Conservation (phyloP, 1,284 basidiomycete genomes). For the Microbotryum intermedium region DNA sequence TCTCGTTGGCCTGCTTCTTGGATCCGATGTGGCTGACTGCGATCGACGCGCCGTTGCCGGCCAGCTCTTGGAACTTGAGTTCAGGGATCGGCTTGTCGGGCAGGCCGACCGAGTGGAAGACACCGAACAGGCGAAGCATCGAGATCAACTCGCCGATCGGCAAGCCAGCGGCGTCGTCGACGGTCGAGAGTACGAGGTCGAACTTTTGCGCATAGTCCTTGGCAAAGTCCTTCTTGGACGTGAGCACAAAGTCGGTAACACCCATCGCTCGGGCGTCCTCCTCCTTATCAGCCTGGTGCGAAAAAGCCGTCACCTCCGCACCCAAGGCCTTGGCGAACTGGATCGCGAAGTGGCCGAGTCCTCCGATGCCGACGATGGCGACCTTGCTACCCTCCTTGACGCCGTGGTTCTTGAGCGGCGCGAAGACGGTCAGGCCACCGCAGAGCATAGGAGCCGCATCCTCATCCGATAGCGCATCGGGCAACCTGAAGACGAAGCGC, state of each 20-base stretch:
- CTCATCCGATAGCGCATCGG: constrained; percentile 50
- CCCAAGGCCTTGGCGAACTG: constrained; percentile 36
- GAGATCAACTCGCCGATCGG: constrained; percentile 45
- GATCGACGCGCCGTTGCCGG: constrained; percentile 41
- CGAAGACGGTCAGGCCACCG: constrained; percentile 44
- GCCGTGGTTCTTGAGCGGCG: constrained; percentile 44
- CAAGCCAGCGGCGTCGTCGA: constrained; percentile 37
- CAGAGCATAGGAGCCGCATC: constrained; percentile 44
- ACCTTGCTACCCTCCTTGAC: constrained; percentile 44
- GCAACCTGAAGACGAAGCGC: constrained; percentile 61
- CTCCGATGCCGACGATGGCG: constrained; percentile 37
- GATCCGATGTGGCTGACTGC: constrained; percentile 47
- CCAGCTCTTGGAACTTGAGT: constrained; percentile 40
- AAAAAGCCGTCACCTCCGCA: constrained; percentile 43
- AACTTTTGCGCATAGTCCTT: constrained; percentile 45
- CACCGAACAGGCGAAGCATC: constrained; percentile 49
- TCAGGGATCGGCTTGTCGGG: constrained; percentile 46
- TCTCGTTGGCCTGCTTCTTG: constrained; percentile 54
- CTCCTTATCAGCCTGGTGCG: constrained; percentile 41
- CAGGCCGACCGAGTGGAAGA: constrained; percentile 50
- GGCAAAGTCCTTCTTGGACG: constrained; percentile 40
- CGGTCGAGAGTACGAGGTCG: constrained; percentile 56
- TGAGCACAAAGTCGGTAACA: constrained; percentile 30
- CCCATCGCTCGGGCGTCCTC: constrained; percentile 42
- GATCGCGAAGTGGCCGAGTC: constrained; percentile 36